Base-by-base conservation (phyloP, 2,329 filamentous ascomycete genomes). In the Pseudocercospora musae region DNA sequence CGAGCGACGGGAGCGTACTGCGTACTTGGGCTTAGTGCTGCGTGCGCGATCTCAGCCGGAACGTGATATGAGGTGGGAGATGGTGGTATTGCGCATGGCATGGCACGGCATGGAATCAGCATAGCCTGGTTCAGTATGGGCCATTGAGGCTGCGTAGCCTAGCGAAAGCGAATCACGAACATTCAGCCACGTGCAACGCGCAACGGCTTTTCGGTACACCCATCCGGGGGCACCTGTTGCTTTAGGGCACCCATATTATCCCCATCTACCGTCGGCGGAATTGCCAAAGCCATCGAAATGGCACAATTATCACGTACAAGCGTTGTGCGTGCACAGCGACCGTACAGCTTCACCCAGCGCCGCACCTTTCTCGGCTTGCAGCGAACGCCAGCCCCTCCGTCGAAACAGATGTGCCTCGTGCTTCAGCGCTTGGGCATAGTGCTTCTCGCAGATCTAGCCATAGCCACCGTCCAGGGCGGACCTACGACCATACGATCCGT, bases 401-500 rank as follows among this genome's bases (percentile, higher is more conserved):
- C n/a, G n/a, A n/a, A n/a, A n/a, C n/a, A n/a, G n/a, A n/a, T n/a
- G n/a, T n/a, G n/a, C n/a, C 68, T 76, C 10, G 74, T 75, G 18
- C 57, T 69, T 0, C 73, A 75, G 66, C 73, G 74, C 11, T 65
- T 76, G 15, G 69, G 62, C 1, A 63, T 76, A 6, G 74, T 76
- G 18, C 66, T 76, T 40, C 50, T 73, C 8, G 70, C 65, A 9
- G 71, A 74, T 37, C 40, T 69, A 4, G 70, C 66, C 15, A 62
- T 73, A 48, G 71, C 72, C 3, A 67, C 63, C 2, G 31, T 66
- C 20, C 59, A 58, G 7, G 61, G 64, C 15, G 64, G 71, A 27
- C 50, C 60, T 4, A 72, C 72, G 7, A 69, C 70, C 1, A 46
- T 70, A 15, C 60, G 70, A 49, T 60, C 63, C 11, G 62, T 73